Base-by-base conservation (phyloP, 2,329 filamentous ascomycete genomes). In the Trichophyton benhamiae region DNA sequence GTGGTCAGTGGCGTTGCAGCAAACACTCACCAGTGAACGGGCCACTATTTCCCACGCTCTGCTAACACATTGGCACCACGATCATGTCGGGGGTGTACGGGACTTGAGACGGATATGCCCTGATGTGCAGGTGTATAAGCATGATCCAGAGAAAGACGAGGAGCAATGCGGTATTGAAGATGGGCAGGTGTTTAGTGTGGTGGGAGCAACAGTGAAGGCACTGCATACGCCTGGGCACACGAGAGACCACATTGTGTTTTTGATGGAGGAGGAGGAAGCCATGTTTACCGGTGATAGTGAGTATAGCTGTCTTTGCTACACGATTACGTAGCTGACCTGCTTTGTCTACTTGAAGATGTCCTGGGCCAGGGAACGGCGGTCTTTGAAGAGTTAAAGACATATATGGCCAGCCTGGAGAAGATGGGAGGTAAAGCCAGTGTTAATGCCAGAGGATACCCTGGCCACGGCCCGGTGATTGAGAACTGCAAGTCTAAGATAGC, bases 21-120 rank as follows among this genome's bases (percentile, higher is more conserved):
- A 78, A 3, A 83, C 86, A 0, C 79, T 97, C 2, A 72, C 78
- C 5, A 75, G 83, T 25, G 88, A 95, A 71, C 80, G 85, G 25
- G 87, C 87, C 20, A 82, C 78, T 0, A 78, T 97, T 25, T 78
- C 83, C n/a, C 77, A 80, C 17, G 85, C 86, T 0, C 78, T 99
- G 22, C 79, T 99, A 57, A 95, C 91, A 0, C 94, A 99, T 73
- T 95, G 91, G 90, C 94, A 99, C 71, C 82, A 78, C 48, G 94
- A 99, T 70, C 94, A 99, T 70, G 81, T 86, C 5, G 83, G 85
- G 25, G 94, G 94, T 6, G 82, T 96, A 25, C 71, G 76, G 2
- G 85, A 95, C 67, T 77, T 96, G 0, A 76, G 85, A 17, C 73
- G 76, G 13, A 70, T 87, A 25, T 88, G 80, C n/a, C 87, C 88